These are phyloP conservation scores for Ilyonectria mors-panacis DNA, from an alignment of 2,329 filamentous ascomycete genomes.

Conservation along the genomic window DNA sequence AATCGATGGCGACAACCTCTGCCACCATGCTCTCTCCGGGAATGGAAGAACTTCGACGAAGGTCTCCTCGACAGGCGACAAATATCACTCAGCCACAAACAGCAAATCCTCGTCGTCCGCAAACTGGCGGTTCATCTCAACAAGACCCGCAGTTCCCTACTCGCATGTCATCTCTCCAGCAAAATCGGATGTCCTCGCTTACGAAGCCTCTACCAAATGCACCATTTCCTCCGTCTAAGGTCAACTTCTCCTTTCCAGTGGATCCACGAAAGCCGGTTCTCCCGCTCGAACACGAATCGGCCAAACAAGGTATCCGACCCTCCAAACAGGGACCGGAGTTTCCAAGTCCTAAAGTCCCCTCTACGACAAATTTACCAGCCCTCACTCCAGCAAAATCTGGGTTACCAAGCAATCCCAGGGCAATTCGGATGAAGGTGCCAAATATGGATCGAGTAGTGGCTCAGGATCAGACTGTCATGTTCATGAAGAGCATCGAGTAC, in stretches of 20 bases:
- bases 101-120: conserved; percentile 1
- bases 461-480: conserved; percentile 66
- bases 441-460: conserved; percentile 45
- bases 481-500: conserved; percentile 70
- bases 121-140: not conserved
- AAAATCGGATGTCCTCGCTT: not conserved
- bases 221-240: conserved; percentile 24
- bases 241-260: conserved; percentile 45
- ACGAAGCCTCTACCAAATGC: conserved; percentile 19
- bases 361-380: conserved; percentile 53
- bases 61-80: conserved; percentile 63
- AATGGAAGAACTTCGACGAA: conserved; percentile 64
- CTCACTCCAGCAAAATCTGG: conserved; percentile 63
- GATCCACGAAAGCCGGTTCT: conserved; percentile 43
- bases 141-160: not conserved
- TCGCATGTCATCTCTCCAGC: conserved; percentile 2
- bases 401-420: conserved; percentile 64
- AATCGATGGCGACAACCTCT: conserved; percentile 58
- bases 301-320: conserved; percentile 50
- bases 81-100: conserved; percentile 4
- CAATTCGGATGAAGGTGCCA: conserved; percentile 52
- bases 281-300: conserved; percentile 50
- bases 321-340: conserved; percentile 43
- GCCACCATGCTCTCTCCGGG: conserved; percentile 67
- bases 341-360: not conserved